These are phyloP conservation scores for Pirum gemmata DNA, from an alignment of 78 protist genomes.

Conservation along the genomic window DNA sequence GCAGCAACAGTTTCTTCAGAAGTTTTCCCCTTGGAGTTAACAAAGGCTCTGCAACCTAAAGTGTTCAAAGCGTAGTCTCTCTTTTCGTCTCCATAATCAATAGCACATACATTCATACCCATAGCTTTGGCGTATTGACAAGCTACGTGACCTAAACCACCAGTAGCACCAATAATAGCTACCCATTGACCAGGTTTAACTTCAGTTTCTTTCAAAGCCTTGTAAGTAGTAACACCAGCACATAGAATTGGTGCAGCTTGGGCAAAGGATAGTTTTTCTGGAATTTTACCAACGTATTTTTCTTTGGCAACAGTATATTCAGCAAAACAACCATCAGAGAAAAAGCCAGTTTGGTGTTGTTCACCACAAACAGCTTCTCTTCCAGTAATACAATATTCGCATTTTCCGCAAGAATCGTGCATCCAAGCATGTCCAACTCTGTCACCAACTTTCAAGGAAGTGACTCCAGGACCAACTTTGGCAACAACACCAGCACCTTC, in stretches of 20 bases:
- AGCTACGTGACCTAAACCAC: constrained; percentile 67
- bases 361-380: constrained; percentile 35
- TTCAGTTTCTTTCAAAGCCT: constrained; percentile 33
- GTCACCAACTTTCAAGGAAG: constrained; percentile 35
- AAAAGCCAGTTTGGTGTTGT: constrained; percentile 12
- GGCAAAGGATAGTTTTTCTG: constrained; percentile 29
- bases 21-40: constrained; percentile 2
- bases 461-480: not conserved
- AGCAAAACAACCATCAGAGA: constrained; percentile 55
- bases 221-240: constrained; percentile 63
- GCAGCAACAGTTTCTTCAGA: not conserved
- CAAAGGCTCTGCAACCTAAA: too few relatives aligned
- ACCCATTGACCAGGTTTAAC: constrained; percentile 48
- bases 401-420: constrained; percentile 49
- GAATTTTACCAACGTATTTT: constrained; percentile 31
- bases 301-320: constrained; percentile 43
- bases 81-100: not conserved
- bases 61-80: not conserved
- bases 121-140: constrained; percentile 54
- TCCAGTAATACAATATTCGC: constrained; percentile 44
- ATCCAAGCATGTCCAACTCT: constrained; percentile 57
- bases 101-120: constrained; percentile 52
- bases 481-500: constrained; percentile 57
- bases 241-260: constrained; percentile 59
- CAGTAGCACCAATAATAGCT: constrained; percentile 51